Percentiles rank a stretch among this genome's conserved stretches.
Evolutionary conservation across 148 eudicot genomes (phyloP).

Genomic region (Spergularia bocconei): DNA sequence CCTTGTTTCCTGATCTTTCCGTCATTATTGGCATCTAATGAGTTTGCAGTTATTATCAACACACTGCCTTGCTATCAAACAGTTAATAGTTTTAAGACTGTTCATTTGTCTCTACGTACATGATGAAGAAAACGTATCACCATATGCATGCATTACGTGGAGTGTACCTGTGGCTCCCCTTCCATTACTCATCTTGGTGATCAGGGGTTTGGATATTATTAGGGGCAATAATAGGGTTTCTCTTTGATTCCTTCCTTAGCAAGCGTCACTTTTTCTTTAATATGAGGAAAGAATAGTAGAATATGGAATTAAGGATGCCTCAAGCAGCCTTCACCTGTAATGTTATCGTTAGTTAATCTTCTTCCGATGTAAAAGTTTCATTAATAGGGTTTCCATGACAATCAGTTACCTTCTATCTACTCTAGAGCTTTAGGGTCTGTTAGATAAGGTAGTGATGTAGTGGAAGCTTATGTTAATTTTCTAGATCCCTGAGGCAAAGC

Average conservation of each 20-base stretch:
- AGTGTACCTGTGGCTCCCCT: not conserved
- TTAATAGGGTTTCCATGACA: too few species aligned
- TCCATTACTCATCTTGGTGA: not conserved
- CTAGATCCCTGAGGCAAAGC: not conserved
- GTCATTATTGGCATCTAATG: not conserved
- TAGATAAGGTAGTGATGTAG: not conserved
- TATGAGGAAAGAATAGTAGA: not conserved
- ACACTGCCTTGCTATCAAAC: too few species aligned
- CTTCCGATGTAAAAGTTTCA: too few species aligned
- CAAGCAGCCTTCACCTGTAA: not conserved
- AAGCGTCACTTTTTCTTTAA: not conserved
- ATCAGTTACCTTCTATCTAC: too few species aligned
- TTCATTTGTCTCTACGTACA: too few species aligned
- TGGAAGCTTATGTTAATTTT: not conserved
- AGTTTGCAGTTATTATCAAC: too few species aligned
- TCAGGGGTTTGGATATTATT: not conserved
- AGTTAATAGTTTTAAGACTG: too few species aligned
- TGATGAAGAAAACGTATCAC: too few species aligned
- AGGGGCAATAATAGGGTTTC: not conserved
- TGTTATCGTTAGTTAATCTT: not conserved
- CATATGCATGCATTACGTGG: too few species aligned
- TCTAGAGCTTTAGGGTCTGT: not conserved
- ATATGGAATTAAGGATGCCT: not conserved
- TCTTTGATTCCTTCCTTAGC: not conserved
- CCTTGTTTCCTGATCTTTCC: too few species aligned